phyloP scores from a whole-genome alignment of 305 asterid species.

The Solanum hybrid region DNA sequence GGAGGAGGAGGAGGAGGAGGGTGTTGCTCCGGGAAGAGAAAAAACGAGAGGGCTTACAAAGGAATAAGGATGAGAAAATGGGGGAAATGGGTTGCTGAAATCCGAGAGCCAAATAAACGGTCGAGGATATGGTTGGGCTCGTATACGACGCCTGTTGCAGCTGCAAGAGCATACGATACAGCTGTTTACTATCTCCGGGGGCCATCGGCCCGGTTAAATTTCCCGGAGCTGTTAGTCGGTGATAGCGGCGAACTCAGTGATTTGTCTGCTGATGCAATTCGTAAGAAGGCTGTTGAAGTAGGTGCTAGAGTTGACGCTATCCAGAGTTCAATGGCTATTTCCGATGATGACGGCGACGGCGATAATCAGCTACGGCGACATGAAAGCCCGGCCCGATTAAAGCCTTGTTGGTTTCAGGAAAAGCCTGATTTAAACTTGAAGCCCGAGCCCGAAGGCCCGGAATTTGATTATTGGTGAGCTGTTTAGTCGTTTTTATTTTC shows the following conservation, averaged over 20 bases:
- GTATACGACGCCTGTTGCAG: conserved; percentile 13
- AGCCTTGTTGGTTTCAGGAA: conserved; percentile 11
- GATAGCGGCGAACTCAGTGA: conserved; percentile 2
- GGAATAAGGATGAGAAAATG: conserved; percentile 30
- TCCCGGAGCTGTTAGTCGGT: conserved; percentile 10
- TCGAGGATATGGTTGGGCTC: conserved; percentile 23
- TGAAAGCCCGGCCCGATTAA: not conserved
- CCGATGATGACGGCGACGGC: not conserved
- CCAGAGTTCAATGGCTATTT: not conserved
- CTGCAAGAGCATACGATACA: conserved; percentile 19
- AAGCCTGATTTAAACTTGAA: conserved; percentile 17
- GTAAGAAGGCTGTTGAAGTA: conserved; percentile 17
- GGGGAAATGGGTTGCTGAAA: conserved; percentile 30
- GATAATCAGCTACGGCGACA: not conserved
- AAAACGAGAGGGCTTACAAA: conserved; percentile 8
- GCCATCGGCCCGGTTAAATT: conserved; percentile 11
- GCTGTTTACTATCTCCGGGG: conserved; percentile 22
- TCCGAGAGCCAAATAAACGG: conserved; percentile 19
- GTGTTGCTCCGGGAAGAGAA: conserved; percentile 7
- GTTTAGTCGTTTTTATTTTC: not conserved
- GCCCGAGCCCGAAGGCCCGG: conserved; percentile 25
- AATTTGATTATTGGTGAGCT: conserved; percentile 14
- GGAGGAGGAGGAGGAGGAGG: not conserved
- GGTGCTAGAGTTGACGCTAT: conserved; percentile 20
- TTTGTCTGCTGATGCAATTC: conserved; percentile 13